A percentile compares a stretch with the other conserved stretches of the same genome.
Conservation (phyloP, 768 basidiomycete species). For the Paxillus involutus region DNA sequence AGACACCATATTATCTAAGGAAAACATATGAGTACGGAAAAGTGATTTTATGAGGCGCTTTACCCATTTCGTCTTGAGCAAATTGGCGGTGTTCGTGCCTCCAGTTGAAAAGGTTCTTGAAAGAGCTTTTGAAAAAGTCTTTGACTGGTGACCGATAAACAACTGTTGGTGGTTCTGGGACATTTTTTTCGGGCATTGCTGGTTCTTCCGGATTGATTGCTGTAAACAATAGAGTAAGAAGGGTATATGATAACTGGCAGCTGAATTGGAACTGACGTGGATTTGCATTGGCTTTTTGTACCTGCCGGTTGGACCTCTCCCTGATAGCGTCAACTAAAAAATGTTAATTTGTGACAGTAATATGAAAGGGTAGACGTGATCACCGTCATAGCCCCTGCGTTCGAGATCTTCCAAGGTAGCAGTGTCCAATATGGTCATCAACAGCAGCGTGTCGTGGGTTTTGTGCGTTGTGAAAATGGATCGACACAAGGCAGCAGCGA, state of each 20-base stretch:
- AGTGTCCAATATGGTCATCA: conserved; percentile 81
- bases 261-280: too few relatives aligned
- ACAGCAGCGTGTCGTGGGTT: conserved; percentile 79
- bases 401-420: conserved; percentile 80
- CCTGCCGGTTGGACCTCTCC: not conserved
- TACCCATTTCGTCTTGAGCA: not conserved
- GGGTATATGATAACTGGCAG: too few relatives aligned
- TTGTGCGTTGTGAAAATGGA: conserved; percentile 71
- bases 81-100: not conserved
- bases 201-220: too few relatives aligned
- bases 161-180: too few relatives aligned
- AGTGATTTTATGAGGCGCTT: not conserved
- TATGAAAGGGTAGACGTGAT: not conserved
- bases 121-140: too few relatives aligned
- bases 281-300: not conserved
- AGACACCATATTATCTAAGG: not conserved
- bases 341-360: not conserved
- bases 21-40: not conserved
- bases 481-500: conserved; percentile 79
- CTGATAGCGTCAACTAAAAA: conserved; percentile 8
- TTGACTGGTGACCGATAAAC: too few relatives aligned
- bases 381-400: conserved; percentile 80
- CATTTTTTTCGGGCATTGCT: not conserved
- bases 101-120: not conserved
- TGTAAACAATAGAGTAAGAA: too few relatives aligned